Evolutionary conservation across 768 basidiomycete genomes (phyloP), one percentile per base, ranked within the genome.

Genomic region (Agaricus sinodeliciosus): DNA sequence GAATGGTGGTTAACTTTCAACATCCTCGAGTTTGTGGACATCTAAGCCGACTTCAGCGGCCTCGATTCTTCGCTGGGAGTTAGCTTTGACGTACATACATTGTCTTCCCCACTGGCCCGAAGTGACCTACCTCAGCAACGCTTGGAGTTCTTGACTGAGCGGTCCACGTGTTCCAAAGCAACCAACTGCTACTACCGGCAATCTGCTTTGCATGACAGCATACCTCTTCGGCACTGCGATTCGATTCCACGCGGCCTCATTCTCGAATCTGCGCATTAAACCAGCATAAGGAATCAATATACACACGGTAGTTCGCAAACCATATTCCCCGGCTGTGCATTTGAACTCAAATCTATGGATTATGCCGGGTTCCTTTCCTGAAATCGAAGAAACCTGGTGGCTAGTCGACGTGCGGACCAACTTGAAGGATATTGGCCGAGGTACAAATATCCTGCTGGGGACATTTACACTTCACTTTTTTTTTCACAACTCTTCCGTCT

Each of bases 331-430:
- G 16, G 37, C 12, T 48, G 4, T 5, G 39, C 22, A 13, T 36
- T 39, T 37, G 49, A 40, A 53, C 27, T 22, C 43, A 39, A 36
- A 18, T 13, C 27, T 46, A 43, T 41, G 43, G 46, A 53, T 35
- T 16, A 37, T 3, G 9, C 34, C 31, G 27, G 34, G 50, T 35
- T 46, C 27, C 18, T 18, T 43, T 36, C 51, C 51, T 39, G 44
- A 53, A 9, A 3, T 15, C 28, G 16, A 2, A 31, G 40, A 36
- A 47, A 46, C 44, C 44, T 37, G 36, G 9, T 28, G 35, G 46
- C 37, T 16, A 37, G 27, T 16, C 16, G 46, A n/a, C 11, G 16
- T 26, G 27, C 9, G 25, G 16, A 26, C 25, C 43, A 9, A 37
- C 40, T 39, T 9, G 46, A 11, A 31, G 31, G 31, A 11, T 5